Conservation (phyloP, 2,329 filamentous ascomycete genomes). For the Trichoderma semiorbis region DNA sequence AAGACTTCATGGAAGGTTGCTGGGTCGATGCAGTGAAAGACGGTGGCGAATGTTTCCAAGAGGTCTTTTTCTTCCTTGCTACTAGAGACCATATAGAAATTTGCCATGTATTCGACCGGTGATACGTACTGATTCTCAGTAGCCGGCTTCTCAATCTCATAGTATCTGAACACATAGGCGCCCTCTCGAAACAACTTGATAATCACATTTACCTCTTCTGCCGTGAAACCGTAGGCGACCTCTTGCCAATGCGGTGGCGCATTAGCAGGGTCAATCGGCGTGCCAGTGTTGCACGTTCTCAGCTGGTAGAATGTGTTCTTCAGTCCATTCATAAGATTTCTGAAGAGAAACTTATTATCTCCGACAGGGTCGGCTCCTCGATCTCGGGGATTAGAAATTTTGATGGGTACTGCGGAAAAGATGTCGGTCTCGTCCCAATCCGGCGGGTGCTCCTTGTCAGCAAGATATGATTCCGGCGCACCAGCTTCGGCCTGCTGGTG, state of each 20-base stretch:
- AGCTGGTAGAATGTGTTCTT: conserved; percentile 97
- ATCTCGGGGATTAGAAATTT: conserved; percentile 86
- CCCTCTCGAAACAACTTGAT: conserved; percentile 97
- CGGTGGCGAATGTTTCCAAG: conserved; percentile 93
- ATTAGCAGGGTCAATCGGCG: conserved; percentile 69
- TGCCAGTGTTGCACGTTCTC: conserved; percentile 77
- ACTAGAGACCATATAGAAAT: conserved; percentile 91
- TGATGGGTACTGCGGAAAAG: conserved; percentile 93
- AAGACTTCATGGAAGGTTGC: conserved; percentile 99
- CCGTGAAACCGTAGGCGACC: conserved; percentile 92
- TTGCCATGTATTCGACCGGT: conserved; percentile 87
- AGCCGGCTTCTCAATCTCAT: conserved; percentile 78
- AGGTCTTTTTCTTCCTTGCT: conserved; percentile 96
- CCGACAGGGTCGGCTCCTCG: conserved; percentile 84
- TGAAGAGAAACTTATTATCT: conserved; percentile 98
- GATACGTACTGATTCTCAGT: conserved; percentile 72
- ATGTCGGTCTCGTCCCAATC: conserved; percentile 99
- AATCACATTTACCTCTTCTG: conserved; percentile 94
- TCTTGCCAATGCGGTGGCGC: conserved; percentile 91
- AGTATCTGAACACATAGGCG: conserved; percentile 94
- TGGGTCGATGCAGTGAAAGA: conserved; percentile 97
- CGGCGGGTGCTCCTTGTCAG: conserved; percentile 74
- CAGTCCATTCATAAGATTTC: conserved; percentile 89
- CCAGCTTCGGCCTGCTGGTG: conserved; percentile 63
- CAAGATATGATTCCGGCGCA: conserved; percentile 73